Evolutionary conservation across 208 protist species (phyloP), one percentile per base, ranked within the genome.

Genomic region (Leishmania tarentolae): DNA sequence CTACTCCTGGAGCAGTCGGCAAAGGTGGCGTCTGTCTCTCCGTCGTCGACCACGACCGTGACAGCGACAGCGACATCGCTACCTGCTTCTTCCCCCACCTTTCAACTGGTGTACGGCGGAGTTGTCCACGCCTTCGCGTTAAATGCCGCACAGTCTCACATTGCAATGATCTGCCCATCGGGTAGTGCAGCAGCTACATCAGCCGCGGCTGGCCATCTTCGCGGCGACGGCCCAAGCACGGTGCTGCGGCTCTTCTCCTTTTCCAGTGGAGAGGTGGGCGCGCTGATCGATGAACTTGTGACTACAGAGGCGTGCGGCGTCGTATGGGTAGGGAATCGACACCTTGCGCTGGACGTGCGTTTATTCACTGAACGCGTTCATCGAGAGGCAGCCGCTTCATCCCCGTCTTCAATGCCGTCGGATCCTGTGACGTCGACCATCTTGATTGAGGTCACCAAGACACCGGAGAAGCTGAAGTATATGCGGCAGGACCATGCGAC

Each of bases 251-350:
- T 86, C 21, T 86, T 86, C 37, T 66, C 78, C 11, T 86, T 86
- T 65, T 6, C 82, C 63, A 0, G 61, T n/a, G 79, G 84, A 61
- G 88, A 88, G 71, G 80, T 95, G 46, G 85, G 84, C 0, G 89
- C 92, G 44, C 71, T 90, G 57, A 53, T 97, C 31, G 86, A 78
- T 8, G 92, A 97, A 79, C 71, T 91, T 47, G 79, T 86, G 57
- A 88, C 69, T 7, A 56, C 57, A 1, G 65, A 81, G 53, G 82
- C 86, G 50, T 86, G 68, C 17, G 72, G 79, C 46, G 73, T 95
- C 2, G 52, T 91, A 42, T 97, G 93, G 93, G 81, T 88, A 21
- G 90, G 86, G 0, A 75, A 80, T 28, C 76, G 72, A 7, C 70
- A 78, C 61, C 52, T 88, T 17, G 81, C 79, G 46, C 75, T 87